These are phyloP conservation scores for Conticribra guillardii DNA, from an alignment of 108 stramenopile genomes.

Conservation along the genomic window DNA sequence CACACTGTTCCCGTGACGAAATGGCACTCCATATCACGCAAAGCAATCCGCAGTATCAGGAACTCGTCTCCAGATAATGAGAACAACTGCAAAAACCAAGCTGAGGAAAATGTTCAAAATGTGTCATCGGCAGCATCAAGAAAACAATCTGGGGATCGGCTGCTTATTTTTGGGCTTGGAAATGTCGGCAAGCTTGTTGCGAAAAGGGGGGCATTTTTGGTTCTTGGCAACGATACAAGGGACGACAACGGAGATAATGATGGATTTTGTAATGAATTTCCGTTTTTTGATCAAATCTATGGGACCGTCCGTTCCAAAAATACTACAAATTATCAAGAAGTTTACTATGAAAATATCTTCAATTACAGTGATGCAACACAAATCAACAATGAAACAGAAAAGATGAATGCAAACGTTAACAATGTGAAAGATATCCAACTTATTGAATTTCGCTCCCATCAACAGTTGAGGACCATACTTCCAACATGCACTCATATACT, in stretches of 20 bases:
- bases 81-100: too few relatives aligned
- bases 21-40: too few relatives aligned
- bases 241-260: background rate
- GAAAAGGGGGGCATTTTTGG: background rate
- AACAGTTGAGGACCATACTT: constrained; percentile 15
- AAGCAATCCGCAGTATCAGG: too few relatives aligned
- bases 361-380: background rate
- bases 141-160: background rate
- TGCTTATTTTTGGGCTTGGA: constrained; percentile 39
- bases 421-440: constrained; percentile 17
- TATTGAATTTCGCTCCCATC: constrained; percentile 15
- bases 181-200: constrained; percentile 33
- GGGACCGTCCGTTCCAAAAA: constrained; percentile 10
- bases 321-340: background rate
- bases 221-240: background rate
- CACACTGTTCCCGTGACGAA: too few relatives aligned
- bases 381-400: background rate
- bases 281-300: constrained; percentile 27
- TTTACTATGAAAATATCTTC: too few relatives aligned
- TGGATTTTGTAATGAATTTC: background rate
- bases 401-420: constrained; percentile 1
- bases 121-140: too few relatives aligned
- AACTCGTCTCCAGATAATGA: too few relatives aligned
- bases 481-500: constrained; percentile 42
- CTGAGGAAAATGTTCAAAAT: too few relatives aligned